Evolutionary conservation across 768 basidiomycete genomes (phyloP), one percentile per base, ranked within the genome.

Genomic region (Tephrocybe rancida): DNA sequence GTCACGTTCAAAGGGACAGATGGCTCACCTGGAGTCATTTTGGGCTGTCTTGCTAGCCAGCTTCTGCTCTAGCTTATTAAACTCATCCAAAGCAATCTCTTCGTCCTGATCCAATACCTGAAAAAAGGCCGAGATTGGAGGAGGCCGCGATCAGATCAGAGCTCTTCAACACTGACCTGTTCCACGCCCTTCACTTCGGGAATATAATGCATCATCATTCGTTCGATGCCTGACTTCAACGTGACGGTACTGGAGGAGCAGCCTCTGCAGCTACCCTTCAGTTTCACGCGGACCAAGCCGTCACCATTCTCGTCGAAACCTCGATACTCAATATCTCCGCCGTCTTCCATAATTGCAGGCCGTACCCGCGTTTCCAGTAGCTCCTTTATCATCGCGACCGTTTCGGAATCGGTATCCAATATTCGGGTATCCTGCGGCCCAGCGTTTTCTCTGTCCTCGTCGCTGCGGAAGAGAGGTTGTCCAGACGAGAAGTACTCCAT

Each of bases 121-220:
- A 5, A 6, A 38, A n/a, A 32, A 32, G 22, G 7, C 50, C 14
- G 37, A n/a, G n/a, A n/a, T 2, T 32, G 14, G 18, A 29, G 22
- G 19, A 45, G 27, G 27, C 25, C 56, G 26, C 37, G 39, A 19
- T n/a, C 30, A 22, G 25, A 11, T 43, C 38, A 25, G 8, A 13
- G 6, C 21, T 14, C 22, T 11, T 4, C 14, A 14, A 43, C 22
- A 64, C 79, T 60, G 58, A 87, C 92, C 82, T 95, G 91, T 62
- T 94, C 88, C 7, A 95, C 90, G 22, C 86, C 89, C 69, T 93
- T 90, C 34, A 96, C 94, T 71, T 96, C 92, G 1, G 96, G 96
- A 49, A 99, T 93, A 65, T 98, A 98, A 72, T 98, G 96, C 93
- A 93, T 95, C 63, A 99, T 75, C 97, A 99, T 98, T 58, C 97